phyloP scores from a whole-genome alignment of 768 basidiomycete genomes.

The Leccinum imitatum region DNA sequence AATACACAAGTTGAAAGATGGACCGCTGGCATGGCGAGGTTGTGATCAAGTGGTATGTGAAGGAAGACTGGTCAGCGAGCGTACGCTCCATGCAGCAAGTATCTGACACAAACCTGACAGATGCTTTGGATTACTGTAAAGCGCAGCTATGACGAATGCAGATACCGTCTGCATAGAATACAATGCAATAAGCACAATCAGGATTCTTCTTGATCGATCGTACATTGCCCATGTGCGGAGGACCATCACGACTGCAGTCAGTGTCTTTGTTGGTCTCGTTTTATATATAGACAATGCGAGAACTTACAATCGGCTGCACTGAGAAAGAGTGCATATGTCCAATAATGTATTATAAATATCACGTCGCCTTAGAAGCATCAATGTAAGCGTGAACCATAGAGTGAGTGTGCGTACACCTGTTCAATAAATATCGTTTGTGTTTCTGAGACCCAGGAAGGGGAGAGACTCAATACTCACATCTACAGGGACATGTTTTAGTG shows the following conservation, averaged over 20 bases:
- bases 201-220: not conserved
- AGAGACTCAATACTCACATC: not conserved
- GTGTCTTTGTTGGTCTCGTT: not conserved
- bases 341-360: not conserved
- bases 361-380: not conserved
- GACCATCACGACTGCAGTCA: not conserved
- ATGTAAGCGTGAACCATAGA: not conserved
- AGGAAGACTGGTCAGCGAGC: not conserved
- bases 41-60: too few relatives aligned
- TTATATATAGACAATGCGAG: not conserved
- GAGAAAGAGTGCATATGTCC: not conserved
- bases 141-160: not conserved
- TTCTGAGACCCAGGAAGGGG: not conserved
- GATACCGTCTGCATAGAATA: not conserved
- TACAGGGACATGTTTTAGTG: not conserved
- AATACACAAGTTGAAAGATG: too few relatives aligned
- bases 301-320: conserved; percentile 3
- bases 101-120: not conserved
- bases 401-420: not conserved
- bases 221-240: conserved; percentile 1
- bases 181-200: not conserved
- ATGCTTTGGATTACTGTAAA: not conserved
- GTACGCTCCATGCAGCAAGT: not conserved
- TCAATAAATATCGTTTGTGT: not conserved
- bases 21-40: too few relatives aligned